A percentile compares a stretch with the other conserved stretches of the same genome.
Conservation (phyloP, 352 stramenopile species). For the Phytophthora kernoviae region DNA sequence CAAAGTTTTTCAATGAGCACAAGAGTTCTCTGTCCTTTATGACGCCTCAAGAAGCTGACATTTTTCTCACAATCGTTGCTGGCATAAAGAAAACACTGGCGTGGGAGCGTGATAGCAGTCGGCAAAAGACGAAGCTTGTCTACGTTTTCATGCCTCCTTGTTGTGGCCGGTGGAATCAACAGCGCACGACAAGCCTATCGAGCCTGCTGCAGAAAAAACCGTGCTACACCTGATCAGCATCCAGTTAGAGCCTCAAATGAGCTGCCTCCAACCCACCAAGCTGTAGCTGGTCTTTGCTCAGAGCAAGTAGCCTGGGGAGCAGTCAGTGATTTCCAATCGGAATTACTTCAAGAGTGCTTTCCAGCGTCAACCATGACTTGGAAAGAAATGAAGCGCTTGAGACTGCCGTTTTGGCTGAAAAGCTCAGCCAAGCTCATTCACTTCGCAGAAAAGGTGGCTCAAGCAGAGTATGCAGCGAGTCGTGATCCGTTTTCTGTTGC, state of each 20-base stretch:
- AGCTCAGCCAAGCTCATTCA: conserved; percentile 56
- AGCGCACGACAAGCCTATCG: not conserved
- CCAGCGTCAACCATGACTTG: conserved; percentile 51
- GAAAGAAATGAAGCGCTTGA: conserved; percentile 66
- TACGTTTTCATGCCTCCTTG: conserved; percentile 76
- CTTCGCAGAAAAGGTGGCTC: conserved; percentile 74
- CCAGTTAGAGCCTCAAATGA: conserved; percentile 4
- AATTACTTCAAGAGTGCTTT: conserved; percentile 82
- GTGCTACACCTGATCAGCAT: conserved; percentile 5
- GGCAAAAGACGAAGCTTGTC: conserved; percentile 66
- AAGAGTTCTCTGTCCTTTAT: conserved; percentile 62
- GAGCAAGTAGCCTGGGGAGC: conserved; percentile 80
- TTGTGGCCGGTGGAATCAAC: conserved; percentile 56
- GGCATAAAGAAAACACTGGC: conserved; percentile 55
- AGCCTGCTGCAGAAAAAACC: not conserved
- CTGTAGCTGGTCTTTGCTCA: conserved; percentile 61
- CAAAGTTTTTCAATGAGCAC: conserved; percentile 64
- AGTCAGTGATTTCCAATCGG: conserved; percentile 65
- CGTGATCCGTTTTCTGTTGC: conserved; percentile 85
- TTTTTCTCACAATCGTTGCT: conserved; percentile 62
- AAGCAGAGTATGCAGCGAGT: conserved; percentile 73
- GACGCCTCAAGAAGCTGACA: conserved; percentile 28
- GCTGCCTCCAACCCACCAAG: not conserved
- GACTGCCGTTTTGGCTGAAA: conserved; percentile 82
- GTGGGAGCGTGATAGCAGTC: conserved; percentile 62